Conservation (phyloP, 371 early-diverging fungal species). For the Enterocytospora artemiae region DNA sequence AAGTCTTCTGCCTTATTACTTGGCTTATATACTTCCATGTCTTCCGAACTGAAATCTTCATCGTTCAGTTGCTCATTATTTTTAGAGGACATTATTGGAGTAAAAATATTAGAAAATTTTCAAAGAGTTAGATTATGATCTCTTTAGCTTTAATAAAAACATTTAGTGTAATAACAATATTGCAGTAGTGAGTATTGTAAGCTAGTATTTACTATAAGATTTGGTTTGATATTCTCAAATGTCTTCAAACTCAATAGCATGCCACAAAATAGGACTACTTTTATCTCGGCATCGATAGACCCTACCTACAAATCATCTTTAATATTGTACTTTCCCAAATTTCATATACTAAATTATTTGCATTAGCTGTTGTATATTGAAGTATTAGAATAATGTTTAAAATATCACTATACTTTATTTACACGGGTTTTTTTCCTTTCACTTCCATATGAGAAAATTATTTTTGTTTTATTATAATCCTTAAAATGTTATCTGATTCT, state of each 20-base stretch:
- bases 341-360: too few species aligned
- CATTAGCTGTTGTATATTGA: too few species aligned
- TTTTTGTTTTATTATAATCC: neutral
- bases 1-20: constrained; percentile 6
- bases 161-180: neutral
- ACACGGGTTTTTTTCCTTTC: neutral
- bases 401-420: neutral
- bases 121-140: neutral
- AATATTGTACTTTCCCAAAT: too few species aligned
- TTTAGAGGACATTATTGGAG: neutral
- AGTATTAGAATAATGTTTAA: too few species aligned
- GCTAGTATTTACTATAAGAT: neutral
- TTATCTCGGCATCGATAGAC: too few species aligned
- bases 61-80: constrained; percentile 5
- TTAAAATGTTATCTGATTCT: neutral
- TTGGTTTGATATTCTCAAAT: neutral
- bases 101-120: neutral
- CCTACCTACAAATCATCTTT: too few species aligned
- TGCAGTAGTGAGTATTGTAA: neutral
- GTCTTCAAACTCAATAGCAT: neutral
- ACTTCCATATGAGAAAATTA: neutral
- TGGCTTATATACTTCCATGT: constrained; percentile 30
- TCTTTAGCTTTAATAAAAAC: neutral
- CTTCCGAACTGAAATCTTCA: constrained; percentile 15
- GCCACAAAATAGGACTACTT: too few species aligned